Evolutionary conservation across 225 moss, liverwort and hornwort species (phyloP).

Genomic region (Pseudisothecium myosuroides): DNA sequence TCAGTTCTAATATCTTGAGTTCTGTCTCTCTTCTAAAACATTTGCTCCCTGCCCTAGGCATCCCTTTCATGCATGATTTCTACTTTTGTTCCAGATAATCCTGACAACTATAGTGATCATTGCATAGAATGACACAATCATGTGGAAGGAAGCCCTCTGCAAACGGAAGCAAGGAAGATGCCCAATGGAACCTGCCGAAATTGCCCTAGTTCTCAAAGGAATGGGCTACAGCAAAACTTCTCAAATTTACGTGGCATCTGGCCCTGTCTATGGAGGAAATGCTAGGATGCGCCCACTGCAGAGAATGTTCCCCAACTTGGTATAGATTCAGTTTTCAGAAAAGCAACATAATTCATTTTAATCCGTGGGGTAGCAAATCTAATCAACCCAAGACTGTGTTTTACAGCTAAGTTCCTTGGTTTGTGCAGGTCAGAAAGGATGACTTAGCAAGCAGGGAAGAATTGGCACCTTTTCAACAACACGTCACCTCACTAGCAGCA

Average conservation of each 20-base stretch:
- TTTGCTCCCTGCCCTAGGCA: background rate
- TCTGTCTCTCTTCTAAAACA: background rate
- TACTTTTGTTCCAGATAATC: background rate
- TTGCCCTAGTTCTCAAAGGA: conserved; percentile 33
- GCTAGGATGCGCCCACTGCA: conserved; percentile 23
- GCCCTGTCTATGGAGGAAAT: conserved; percentile 26
- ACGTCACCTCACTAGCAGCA: conserved; percentile 33
- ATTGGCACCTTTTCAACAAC: conserved; percentile 35
- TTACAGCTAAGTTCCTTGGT: background rate
- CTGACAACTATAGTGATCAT: background rate
- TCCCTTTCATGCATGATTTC: background rate
- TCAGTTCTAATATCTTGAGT: background rate
- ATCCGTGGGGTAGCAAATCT: background rate
- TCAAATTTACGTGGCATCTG: conserved; percentile 50
- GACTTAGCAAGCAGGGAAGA: conserved; percentile 29
- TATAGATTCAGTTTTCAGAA: background rate
- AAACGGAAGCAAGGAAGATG: conserved; percentile 58
- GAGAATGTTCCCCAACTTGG: conserved; percentile 47
- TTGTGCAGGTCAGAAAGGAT: conserved; percentile 21
- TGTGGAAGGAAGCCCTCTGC: conserved; percentile 38
- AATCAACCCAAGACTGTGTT: background rate
- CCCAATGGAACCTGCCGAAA: conserved; percentile 44
- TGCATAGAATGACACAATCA: conserved; percentile 18
- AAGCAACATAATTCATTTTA: background rate
- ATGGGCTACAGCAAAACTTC: conserved; percentile 30